phyloP scores from a whole-genome alignment of 495 filamentous ascomycete genomes.

The Neurospora sp. region DNA sequence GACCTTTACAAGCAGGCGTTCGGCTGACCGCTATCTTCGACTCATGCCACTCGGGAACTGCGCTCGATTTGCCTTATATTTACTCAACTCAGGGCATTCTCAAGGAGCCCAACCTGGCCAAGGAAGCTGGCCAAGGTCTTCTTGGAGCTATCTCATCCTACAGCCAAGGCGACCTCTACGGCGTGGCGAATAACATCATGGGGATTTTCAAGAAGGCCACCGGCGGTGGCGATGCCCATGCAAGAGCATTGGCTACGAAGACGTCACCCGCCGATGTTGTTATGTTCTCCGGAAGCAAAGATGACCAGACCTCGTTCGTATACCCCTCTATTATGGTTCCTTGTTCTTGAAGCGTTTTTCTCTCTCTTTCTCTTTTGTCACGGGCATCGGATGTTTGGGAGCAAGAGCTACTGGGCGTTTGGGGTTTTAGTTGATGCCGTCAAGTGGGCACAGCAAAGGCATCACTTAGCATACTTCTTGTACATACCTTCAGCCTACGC shows the following conservation, averaged over 20 bases:
- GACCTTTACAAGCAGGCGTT: conserved; percentile 68
- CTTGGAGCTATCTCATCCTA: conserved; percentile 85
- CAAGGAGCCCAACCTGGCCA: conserved; percentile 96
- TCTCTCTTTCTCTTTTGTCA: background rate
- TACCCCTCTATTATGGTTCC: conserved; percentile 24
- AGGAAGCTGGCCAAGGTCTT: conserved; percentile 91
- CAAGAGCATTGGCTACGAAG: conserved; percentile 76
- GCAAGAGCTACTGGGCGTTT: background rate
- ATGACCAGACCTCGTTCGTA: conserved; percentile 86
- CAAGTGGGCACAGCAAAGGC: conserved; percentile 1
- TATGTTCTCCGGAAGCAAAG: conserved; percentile 96
- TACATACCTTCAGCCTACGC: conserved; percentile 20
- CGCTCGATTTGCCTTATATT: conserved; percentile 91
- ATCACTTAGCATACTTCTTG: conserved; percentile 7
- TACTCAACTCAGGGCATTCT: conserved; percentile 92
- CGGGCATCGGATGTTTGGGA: background rate
- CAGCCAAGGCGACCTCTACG: conserved; percentile 77
- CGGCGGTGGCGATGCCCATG: conserved; percentile 68
- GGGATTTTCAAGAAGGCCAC: conserved; percentile 92
- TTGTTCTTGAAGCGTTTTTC: conserved; percentile 7
- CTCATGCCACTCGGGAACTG: conserved; percentile 97
- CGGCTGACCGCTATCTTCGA: conserved; percentile 97
- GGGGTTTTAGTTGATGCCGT: background rate
- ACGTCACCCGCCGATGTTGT: conserved; percentile 92
- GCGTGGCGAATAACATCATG: conserved; percentile 70